Percentiles rank a stretch among this genome's conserved stretches.
Conservation (phyloP, 2,329 filamentous ascomycete species). For the Colletotrichum acutatum region DNA sequence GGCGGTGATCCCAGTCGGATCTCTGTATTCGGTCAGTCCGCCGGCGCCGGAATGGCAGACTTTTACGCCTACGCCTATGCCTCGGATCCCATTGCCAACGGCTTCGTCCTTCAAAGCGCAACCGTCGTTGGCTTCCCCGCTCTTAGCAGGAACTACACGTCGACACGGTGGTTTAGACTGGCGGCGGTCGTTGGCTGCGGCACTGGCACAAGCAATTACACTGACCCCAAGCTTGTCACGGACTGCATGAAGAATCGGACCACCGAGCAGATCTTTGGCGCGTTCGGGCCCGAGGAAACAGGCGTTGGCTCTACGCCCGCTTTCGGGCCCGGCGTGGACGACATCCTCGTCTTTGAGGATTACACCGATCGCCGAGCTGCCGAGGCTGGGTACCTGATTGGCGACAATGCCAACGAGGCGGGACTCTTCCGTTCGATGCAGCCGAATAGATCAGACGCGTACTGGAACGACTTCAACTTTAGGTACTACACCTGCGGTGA, state of each 20-base stretch:
- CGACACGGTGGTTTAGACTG: no score
- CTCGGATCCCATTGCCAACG: no score
- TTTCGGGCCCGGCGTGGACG: conserved; percentile 13
- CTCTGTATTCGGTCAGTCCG: conserved; percentile 43
- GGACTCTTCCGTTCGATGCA: conserved; percentile 42
- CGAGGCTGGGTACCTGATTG: conserved; percentile 37
- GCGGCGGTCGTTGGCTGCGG: no score
- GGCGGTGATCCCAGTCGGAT: conserved; percentile 37
- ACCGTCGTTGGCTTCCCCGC: no score
- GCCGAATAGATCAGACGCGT: conserved; percentile 35
- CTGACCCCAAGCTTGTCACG: conserved; percentile 37
- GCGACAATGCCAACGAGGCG: conserved; percentile 46
- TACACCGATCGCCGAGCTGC: conserved; percentile 11
- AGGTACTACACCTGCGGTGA: conserved; percentile 47
- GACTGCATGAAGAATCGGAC: conserved; percentile 15
- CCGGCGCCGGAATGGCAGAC: conserved; percentile 48
- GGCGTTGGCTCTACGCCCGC: neutral
- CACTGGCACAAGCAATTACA: neutral
- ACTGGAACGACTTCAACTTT: conserved; percentile 43
- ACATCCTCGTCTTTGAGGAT: conserved; percentile 11
- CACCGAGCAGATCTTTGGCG: neutral
- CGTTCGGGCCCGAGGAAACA: neutral
- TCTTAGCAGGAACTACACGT: no score
- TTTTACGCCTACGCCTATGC: conserved; percentile 61
- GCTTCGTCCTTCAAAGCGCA: no score